phyloP scores from a whole-genome alignment of 495 filamentous ascomycete genomes.

The Corynascus novoguineensis region DNA sequence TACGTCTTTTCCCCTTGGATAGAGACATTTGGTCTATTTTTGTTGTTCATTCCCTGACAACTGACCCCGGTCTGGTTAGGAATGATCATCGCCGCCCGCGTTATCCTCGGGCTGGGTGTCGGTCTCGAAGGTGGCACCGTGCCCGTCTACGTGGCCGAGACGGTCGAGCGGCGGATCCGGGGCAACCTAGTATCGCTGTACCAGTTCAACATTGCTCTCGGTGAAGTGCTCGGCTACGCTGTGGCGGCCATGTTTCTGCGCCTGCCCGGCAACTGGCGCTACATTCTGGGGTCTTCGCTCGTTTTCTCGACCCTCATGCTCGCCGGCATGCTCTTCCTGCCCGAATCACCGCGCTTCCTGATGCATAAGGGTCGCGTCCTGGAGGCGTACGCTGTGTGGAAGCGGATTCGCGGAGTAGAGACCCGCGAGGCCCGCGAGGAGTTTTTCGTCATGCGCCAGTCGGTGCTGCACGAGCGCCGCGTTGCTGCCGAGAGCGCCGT shows the following conservation, averaged over 20 bases:
- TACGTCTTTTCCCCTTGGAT: no score
- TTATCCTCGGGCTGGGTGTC: constrained; percentile 4
- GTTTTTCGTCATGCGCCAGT: constrained; percentile 5
- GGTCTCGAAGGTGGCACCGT: constrained; percentile 6
- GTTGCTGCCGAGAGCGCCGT: constrained; percentile 8
- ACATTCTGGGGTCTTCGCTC: constrained; percentile 5
- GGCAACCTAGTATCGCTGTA: constrained; percentile 10
- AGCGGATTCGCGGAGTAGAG: constrained; percentile 2
- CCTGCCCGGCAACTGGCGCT: constrained; percentile 10
- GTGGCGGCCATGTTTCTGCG: constrained; percentile 7
- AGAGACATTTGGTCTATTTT: background rate
- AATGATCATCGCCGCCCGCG: constrained; percentile 3
- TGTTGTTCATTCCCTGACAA: background rate
- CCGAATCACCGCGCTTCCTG: constrained; percentile 6
- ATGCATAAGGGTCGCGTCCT: constrained; percentile 5
- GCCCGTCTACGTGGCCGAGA: constrained; percentile 9
- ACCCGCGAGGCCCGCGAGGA: background rate
- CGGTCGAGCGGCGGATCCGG: background rate
- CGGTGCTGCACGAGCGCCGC: background rate
- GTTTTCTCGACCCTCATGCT: constrained; percentile 10
- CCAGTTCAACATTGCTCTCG: constrained; percentile 10
- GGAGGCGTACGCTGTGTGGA: constrained; percentile 7
- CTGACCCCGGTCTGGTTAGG: background rate
- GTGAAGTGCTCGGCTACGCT: constrained; percentile 7
- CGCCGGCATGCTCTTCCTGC: constrained; percentile 5